Evolutionary conservation across 192 early-diverging fungal species (phyloP).

Genomic region (Umbelopsis sp.): DNA sequence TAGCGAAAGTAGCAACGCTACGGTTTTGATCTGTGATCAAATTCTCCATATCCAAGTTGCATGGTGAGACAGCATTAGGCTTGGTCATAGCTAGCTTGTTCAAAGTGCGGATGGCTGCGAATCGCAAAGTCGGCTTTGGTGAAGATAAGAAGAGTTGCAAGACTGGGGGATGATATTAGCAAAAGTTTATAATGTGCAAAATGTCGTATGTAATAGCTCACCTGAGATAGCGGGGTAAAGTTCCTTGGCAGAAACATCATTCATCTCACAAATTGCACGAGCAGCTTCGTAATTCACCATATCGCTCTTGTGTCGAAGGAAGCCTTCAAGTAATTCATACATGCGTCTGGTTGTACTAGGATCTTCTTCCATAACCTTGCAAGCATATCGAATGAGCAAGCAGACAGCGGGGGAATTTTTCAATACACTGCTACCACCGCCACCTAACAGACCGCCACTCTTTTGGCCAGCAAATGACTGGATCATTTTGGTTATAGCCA

Average conservation of each 20-base stretch:
- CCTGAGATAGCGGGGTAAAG: slow-evolving; percentile 91
- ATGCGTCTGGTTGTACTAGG: slow-evolving; percentile 66
- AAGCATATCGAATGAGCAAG: slow-evolving; percentile 90
- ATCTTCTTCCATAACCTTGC: slow-evolving; percentile 84
- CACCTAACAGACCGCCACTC: slow-evolving; percentile 50
- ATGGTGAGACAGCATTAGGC: slow-evolving; percentile 87
- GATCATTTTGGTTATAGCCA: slow-evolving; percentile 97
- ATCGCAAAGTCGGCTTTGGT: slow-evolving; percentile 90
- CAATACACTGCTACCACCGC: slow-evolving; percentile 56
- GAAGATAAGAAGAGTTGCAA: slow-evolving; percentile 93
- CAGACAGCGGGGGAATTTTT: slow-evolving; percentile 89
- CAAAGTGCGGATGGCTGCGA: slow-evolving; percentile 97
- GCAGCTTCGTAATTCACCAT: slow-evolving; percentile 99
- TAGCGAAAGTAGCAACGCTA: slow-evolving; percentile 97
- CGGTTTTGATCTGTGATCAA: slow-evolving; percentile 96
- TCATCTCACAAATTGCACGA: slow-evolving; percentile 92
- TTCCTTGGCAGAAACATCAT: slow-evolving; percentile 81
- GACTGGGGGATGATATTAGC: slow-evolving; percentile 43
- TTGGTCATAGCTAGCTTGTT: slow-evolving; percentile 91
- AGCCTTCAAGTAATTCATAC: slow-evolving; percentile 86
- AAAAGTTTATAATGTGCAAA: not conserved
- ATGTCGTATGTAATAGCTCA: slow-evolving; percentile 31
- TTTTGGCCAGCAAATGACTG: slow-evolving; percentile 76
- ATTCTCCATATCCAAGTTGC: slow-evolving; percentile 99
- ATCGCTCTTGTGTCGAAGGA: slow-evolving; percentile 93